Conservation (phyloP, 2,329 filamentous ascomycete species). For the Neobulgaria alba region DNA sequence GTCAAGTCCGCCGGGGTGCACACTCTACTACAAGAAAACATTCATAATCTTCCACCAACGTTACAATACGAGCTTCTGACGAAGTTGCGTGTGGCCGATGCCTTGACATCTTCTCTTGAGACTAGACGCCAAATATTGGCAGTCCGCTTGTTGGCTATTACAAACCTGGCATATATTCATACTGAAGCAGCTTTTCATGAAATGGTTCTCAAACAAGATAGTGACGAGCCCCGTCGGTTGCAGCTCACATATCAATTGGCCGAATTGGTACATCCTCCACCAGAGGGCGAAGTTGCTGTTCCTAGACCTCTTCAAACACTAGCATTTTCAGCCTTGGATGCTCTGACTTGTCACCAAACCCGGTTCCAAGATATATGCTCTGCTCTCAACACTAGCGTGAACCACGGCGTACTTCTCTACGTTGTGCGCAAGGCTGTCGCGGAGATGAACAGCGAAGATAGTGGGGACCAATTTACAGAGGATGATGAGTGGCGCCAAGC, state of each 20-base stretch:
- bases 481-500: constrained; percentile 85
- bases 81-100: constrained; percentile 74
- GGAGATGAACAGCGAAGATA: constrained; percentile 60
- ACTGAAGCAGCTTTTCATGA: constrained; percentile 75
- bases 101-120: constrained; percentile 56
- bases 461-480: constrained; percentile 52
- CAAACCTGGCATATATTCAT: constrained; percentile 86
- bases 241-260: constrained; percentile 89
- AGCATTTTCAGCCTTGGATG: constrained; percentile 71
- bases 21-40: constrained; percentile 46
- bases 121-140: constrained; percentile 69
- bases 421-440: constrained; percentile 84
- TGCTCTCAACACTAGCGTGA: constrained; percentile 91
- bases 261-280: constrained; percentile 79
- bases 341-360: constrained; percentile 63
- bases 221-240: constrained; percentile 78
- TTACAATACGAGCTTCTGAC: constrained; percentile 79
- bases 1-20: constrained; percentile 46
- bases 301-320: constrained; percentile 74
- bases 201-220: constrained; percentile 78
- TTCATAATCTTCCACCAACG: constrained; percentile 60
- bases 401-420: constrained; percentile 91
- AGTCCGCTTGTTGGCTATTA: constrained; percentile 76
- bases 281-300: constrained; percentile 57
- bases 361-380: constrained; percentile 77